A percentile compares a stretch with the other conserved stretches of the same genome.
Evolutionary conservation across 2,329 filamentous ascomycete species (phyloP).

Genomic region (Colletotrichum spaethianum): DNA sequence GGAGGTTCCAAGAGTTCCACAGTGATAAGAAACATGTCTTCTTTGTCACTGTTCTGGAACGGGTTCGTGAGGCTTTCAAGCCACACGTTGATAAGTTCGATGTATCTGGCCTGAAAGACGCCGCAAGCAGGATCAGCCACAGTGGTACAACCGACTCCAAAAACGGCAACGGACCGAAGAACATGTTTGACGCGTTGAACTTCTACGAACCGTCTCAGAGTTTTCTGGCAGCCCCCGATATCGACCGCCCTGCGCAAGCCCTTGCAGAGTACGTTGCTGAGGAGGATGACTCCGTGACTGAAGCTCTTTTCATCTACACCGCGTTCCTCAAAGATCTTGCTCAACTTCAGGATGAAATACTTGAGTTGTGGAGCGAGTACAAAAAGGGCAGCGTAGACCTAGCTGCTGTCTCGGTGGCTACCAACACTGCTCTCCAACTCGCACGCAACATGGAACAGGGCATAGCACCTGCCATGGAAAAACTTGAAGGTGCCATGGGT

Average conservation of each 20-base stretch:
- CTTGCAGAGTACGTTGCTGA: conserved; percentile 50
- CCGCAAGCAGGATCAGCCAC: neutral
- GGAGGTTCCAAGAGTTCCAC: too few relatives aligned
- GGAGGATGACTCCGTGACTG: conserved; percentile 34
- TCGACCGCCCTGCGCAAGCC: neutral
- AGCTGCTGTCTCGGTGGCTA: conserved; percentile 52
- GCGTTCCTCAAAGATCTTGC: conserved; percentile 50
- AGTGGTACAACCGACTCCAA: conserved; percentile 37
- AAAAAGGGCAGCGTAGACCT: conserved; percentile 47
- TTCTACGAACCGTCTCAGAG: conserved; percentile 55
- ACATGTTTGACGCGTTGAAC: conserved; percentile 52
- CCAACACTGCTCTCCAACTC: conserved; percentile 54
- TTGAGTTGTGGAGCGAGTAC: conserved; percentile 51
- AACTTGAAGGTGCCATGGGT: neutral
- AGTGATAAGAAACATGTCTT: too few relatives aligned
- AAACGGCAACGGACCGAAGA: conserved; percentile 30
- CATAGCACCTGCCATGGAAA: conserved; percentile 42
- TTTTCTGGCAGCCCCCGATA: conserved; percentile 52
- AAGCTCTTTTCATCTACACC: conserved; percentile 47
- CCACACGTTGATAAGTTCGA: conserved; percentile 40
- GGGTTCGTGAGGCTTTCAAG: too few relatives aligned
- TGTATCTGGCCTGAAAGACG: neutral
- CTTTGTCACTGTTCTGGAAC: too few relatives aligned
- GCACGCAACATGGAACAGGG: conserved; percentile 51
- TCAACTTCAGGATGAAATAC: conserved; percentile 47